Conservation (phyloP, 1,139 yeast species). For the Kurtzmaniella quercitrusa region DNA sequence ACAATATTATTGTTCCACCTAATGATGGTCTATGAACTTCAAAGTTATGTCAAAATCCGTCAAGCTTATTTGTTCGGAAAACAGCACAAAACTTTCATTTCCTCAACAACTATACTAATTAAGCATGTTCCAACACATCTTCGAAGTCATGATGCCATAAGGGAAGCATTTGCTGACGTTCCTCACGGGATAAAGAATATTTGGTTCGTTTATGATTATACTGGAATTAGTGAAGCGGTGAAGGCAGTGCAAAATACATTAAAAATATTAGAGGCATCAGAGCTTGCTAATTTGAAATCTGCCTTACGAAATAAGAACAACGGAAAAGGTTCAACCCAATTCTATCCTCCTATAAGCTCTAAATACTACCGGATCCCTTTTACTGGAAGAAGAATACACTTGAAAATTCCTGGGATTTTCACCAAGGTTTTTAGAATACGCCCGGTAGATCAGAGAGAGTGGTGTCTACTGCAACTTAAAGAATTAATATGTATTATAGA, state of each 20-base stretch:
- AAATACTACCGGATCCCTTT: slow-evolving; percentile 18
- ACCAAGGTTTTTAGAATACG: slow-evolving; percentile 21
- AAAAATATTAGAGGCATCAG: slow-evolving; percentile 35
- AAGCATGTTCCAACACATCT: slow-evolving; percentile 43
- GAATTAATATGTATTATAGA: slow-evolving; percentile 17
- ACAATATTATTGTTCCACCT: slow-evolving; percentile 53
- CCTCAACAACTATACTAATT: slow-evolving; percentile 41
- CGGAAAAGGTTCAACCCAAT: slow-evolving; percentile 11
- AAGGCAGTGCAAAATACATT: slow-evolving; percentile 29
- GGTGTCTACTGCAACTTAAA: slow-evolving; percentile 25
- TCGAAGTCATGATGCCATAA: slow-evolving; percentile 14
- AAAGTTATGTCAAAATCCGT: slow-evolving; percentile 41
- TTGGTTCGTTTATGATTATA: slow-evolving; percentile 49
- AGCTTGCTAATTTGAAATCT: slow-evolving; percentile 15
- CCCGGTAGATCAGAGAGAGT: slow-evolving; percentile 18
- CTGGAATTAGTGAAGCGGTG: slow-evolving; percentile 26
- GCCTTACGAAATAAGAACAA: slow-evolving; percentile 7
- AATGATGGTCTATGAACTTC: slow-evolving; percentile 47
- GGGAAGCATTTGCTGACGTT: slow-evolving; percentile 24
- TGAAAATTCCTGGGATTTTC: slow-evolving; percentile 28
- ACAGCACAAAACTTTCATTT: slow-evolving; percentile 19
- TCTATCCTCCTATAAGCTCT: slow-evolving; percentile 33
- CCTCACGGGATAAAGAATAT: slow-evolving; percentile 46
- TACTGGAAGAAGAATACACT: slow-evolving; percentile 21
- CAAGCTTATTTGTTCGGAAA: slow-evolving; percentile 30